Base-by-base conservation (phyloP, 306 rosid genomes). In the Gastrolobium villosum region DNA sequence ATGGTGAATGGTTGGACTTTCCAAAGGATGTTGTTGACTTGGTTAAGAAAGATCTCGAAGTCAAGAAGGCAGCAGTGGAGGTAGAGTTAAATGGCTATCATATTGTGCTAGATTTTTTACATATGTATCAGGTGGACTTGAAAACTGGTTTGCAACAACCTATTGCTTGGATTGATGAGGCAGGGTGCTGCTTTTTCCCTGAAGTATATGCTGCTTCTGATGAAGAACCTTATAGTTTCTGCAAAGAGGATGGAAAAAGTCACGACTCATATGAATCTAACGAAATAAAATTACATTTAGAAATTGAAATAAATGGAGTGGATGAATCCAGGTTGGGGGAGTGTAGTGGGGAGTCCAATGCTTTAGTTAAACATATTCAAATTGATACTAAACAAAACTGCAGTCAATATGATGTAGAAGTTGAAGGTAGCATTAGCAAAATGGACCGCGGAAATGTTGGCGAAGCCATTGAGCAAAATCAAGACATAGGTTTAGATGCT, bases 141-240 rank as follows among this genome's bases (percentile, higher is more conserved):
- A 72, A 86, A 81, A 81, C 96, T 39, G 98, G 94, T 9, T 71
- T 73, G 69, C 91, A 84, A 48, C 83, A 86, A 35, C 94, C 93
- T 71, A 88, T 95, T 61, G 99, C 96, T 14, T 95, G 98, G 97
- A 95, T 95, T 72, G 99, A 95, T 81, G 96, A 89, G 74, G 76
- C 88, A 26, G 97, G 90, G 46, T 36, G 53, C 55, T 95, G 98
- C 87, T 95, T 91, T 87, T 95, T 95, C 85, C 99, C 99, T 4
- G 97, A 92, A 84, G 76, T 74, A 60, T 89, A 50, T 86, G 73
- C 79, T 39, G 59, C 80, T 36, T 83, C 85, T 26, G 79, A 78
- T 28, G 86, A 82, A 60, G 87, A 76, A 41, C 72, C 77, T 7
- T 7, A 46, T 72, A 65, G 53, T 79, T 66, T 59, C 70, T 65